phyloP scores from a whole-genome alignment of 2,329 filamentous ascomycete genomes.

The Verticillium albo-atrum region DNA sequence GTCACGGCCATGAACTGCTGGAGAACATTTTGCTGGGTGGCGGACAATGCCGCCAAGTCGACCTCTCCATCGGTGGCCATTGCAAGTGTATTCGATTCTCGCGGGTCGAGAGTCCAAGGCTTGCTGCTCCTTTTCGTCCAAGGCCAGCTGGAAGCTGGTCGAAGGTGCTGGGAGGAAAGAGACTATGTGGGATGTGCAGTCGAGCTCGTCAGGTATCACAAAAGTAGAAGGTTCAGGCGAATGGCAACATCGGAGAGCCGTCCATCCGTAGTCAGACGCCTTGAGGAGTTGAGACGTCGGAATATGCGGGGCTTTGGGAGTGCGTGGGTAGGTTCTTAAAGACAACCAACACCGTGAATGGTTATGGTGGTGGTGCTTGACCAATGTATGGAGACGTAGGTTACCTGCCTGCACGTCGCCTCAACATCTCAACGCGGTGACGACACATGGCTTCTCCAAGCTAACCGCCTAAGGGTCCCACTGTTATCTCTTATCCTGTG shows the following conservation, averaged over 20 bases:
- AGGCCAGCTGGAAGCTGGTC: too few species aligned
- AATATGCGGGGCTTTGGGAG: too few species aligned
- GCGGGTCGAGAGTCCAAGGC: background rate
- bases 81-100: background rate
- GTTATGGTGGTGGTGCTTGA: background rate
- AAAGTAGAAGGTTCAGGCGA: background rate
- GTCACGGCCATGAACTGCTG: constrained; percentile 88
- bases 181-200: background rate
- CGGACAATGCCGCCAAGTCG: constrained; percentile 66
- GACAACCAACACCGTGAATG: too few species aligned
- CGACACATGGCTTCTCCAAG: background rate
- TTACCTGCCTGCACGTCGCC: background rate
- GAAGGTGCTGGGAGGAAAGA: too few species aligned
- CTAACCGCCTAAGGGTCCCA: background rate
- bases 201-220: background rate
- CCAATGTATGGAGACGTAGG: background rate
- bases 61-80: constrained; percentile 41
- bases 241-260: background rate
- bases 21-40: constrained; percentile 75
- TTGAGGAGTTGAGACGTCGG: too few species aligned
- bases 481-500: background rate
- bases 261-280: too few species aligned
- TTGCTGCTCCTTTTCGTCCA: too few species aligned
- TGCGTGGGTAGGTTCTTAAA: too few species aligned
- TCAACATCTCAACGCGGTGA: background rate